phyloP scores from a whole-genome alignment of 306 rosid genomes.

The Acacia confusa region DNA sequence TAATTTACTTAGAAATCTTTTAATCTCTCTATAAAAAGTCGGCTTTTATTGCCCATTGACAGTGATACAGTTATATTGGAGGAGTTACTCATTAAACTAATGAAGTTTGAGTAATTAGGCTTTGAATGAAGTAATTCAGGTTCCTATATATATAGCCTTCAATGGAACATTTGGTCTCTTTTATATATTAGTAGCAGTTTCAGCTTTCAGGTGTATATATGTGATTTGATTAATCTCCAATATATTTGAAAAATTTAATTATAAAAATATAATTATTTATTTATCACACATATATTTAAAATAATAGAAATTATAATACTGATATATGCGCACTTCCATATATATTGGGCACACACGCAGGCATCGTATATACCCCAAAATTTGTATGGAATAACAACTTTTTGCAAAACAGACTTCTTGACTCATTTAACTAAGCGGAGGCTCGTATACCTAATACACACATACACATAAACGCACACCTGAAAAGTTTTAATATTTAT shows the following conservation, averaged over 20 bases:
- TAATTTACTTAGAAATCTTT: neutral
- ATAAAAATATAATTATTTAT: neutral
- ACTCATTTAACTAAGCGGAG: neutral
- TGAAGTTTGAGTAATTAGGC: neutral
- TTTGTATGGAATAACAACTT: neutral
- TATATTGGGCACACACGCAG: neutral
- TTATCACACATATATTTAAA: neutral
- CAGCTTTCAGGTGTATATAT: too few relatives aligned
- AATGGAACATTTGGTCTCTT: neutral
- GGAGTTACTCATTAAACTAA: neutral
- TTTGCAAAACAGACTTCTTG: neutral
- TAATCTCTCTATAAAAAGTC: neutral
- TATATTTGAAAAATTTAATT: neutral
- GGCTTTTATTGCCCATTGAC: neutral
- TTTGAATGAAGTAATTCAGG: neutral
- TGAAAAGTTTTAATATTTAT: neutral
- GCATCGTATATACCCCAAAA: neutral
- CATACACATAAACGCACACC: neutral
- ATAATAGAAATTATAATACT: too few relatives aligned
- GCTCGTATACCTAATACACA: neutral
- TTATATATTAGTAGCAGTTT: neutral
- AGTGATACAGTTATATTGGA: neutral
- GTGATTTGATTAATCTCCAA: neutral
- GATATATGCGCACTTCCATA: too few relatives aligned
- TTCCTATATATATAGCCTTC: neutral